Evolutionary conservation across 345 rosid genomes (phyloP).

Genomic region (Lenwebbia sp.): DNA sequence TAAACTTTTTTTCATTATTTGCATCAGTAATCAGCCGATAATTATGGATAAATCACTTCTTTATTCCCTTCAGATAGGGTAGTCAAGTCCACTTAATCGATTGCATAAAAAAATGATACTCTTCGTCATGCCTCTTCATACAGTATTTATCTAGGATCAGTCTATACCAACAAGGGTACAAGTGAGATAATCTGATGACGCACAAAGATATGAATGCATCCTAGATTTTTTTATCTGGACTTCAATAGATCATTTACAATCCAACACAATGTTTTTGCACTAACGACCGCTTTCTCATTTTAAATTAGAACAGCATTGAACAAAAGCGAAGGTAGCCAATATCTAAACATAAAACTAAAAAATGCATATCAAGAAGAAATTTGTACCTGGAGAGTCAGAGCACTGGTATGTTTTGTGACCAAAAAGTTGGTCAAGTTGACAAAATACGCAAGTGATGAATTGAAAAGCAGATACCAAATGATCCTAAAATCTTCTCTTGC

Average conservation of each 20-base stretch:
- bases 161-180: neutral
- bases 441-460: constrained; percentile 87
- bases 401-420: constrained; percentile 99
- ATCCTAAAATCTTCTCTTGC: constrained; percentile 86
- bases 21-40: neutral
- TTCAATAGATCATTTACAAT: neutral
- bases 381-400: constrained; percentile 89
- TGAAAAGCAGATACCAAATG: constrained; percentile 91
- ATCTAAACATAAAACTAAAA: neutral
- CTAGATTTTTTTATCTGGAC: neutral
- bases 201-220: neutral
- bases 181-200: neutral
- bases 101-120: neutral
- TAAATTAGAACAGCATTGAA: neutral
- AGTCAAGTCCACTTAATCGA: neutral
- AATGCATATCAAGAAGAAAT: neutral
- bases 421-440: constrained; percentile 96
- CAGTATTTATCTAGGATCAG: neutral
- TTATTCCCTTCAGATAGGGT: neutral
- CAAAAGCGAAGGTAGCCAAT: neutral
- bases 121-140: neutral
- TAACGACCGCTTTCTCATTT: neutral
- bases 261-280: neutral
- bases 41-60: neutral
- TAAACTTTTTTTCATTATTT: neutral